Percentiles rank a stretch among this genome's conserved stretches.
Conservation (phyloP, 176 grass and related monocot genomes). For the Calamus simplicifolius region DNA sequence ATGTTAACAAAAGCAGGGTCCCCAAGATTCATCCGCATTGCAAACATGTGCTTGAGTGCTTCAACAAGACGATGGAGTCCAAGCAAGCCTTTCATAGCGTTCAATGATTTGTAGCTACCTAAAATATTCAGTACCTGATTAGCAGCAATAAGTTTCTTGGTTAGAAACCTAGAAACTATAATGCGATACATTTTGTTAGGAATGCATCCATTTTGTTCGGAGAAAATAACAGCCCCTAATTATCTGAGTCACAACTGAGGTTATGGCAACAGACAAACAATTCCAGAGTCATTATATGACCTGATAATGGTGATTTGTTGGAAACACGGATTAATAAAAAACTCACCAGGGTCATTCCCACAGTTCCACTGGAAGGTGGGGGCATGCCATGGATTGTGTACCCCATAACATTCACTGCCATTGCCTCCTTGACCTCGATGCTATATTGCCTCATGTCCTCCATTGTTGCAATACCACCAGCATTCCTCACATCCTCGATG, state of each 20-base stretch:
- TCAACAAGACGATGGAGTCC: constrained; percentile 71
- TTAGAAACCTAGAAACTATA: background rate
- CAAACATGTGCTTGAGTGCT: constrained; percentile 78
- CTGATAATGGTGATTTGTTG: no score
- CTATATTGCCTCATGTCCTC: constrained; percentile 44
- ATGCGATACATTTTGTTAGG: no score
- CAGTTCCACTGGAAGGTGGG: constrained; percentile 77
- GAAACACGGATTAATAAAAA: no score
- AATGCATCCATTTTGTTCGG: no score
- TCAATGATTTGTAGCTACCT: constrained; percentile 49
- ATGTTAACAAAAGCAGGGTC: constrained; percentile 68
- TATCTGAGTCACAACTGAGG: background rate
- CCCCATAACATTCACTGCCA: constrained; percentile 51
- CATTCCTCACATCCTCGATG: constrained; percentile 30
- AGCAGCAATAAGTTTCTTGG: background rate
- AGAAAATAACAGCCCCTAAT: no score
- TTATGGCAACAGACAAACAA: background rate
- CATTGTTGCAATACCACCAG: constrained; percentile 49
- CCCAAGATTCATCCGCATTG: constrained; percentile 58
- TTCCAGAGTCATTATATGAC: no score
- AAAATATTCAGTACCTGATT: constrained; percentile 58
- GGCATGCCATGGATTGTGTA: constrained; percentile 80
- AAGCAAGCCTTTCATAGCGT: constrained; percentile 44
- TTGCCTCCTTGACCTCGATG: constrained; percentile 36
- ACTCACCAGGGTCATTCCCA: constrained; percentile 53